These are phyloP conservation scores for Tephrocybe sp. DNA, from an alignment of 768 basidiomycete genomes.

Conservation along the genomic window DNA sequence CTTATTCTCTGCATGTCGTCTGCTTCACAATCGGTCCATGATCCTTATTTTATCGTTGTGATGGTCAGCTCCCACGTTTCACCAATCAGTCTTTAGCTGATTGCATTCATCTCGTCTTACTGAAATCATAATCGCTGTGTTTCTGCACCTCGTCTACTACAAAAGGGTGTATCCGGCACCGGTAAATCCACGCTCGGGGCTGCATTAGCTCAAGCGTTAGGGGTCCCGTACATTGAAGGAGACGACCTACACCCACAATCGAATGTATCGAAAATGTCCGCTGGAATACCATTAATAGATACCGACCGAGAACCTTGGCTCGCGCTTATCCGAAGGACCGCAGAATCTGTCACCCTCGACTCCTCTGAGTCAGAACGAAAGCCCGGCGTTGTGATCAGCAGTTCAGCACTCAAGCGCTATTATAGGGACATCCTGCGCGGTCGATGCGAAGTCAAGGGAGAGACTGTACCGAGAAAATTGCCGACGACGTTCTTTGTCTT, in stretches of 20 bases:
- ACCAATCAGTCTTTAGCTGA: background rate
- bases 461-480: background rate
- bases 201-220: slow-evolving; percentile 56
- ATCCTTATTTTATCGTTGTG: slow-evolving; percentile 19
- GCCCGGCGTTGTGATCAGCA: slow-evolving; percentile 75
- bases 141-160: background rate
- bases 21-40: background rate
- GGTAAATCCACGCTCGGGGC: slow-evolving; percentile 71
- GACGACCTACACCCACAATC: slow-evolving; percentile 80
- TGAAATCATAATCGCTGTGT: background rate
- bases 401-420: slow-evolving; percentile 76
- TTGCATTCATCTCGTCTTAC: background rate
- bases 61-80: slow-evolving; percentile 18
- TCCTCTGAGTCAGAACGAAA: slow-evolving; percentile 8
- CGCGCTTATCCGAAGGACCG: slow-evolving; percentile 61
- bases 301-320: slow-evolving; percentile 88
- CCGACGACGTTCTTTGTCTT: slow-evolving; percentile 80
- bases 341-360: slow-evolving; percentile 36
- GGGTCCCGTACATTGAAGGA: slow-evolving; percentile 83
- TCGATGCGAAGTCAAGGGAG: slow-evolving; percentile 1
- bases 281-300: slow-evolving; percentile 74
- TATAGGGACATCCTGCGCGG: slow-evolving; percentile 87
- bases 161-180: slow-evolving; percentile 69
- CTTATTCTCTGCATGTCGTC: slow-evolving; percentile 1
- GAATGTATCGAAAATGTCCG: slow-evolving; percentile 88